phyloP scores from a whole-genome alignment of 306 rosid species.

The Quercus alba region DNA sequence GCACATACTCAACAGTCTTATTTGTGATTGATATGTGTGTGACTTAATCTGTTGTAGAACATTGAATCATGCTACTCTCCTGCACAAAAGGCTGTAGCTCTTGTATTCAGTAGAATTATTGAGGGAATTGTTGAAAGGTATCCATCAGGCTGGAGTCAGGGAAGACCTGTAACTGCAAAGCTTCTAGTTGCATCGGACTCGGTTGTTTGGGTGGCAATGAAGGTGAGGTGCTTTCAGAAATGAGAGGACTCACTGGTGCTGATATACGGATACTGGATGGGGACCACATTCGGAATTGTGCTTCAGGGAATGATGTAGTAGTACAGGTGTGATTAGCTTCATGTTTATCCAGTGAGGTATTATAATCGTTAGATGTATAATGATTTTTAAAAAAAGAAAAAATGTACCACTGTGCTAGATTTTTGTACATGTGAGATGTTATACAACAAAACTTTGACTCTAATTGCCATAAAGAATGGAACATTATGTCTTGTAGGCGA shows the following conservation, averaged over 20 bases:
- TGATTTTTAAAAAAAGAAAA: background rate
- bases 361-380: background rate
- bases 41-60: constrained; percentile 35
- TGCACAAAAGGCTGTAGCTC: constrained; percentile 60
- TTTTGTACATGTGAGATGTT: background rate
- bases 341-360: constrained; percentile 5
- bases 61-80: constrained; percentile 48
- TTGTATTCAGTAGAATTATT: constrained; percentile 52
- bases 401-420: background rate
- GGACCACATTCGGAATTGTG: constrained; percentile 28
- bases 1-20: constrained; percentile 8
- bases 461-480: background rate
- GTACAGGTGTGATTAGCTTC: constrained; percentile 42
- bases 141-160: constrained; percentile 27
- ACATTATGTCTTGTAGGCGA: background rate
- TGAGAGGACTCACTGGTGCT: constrained; percentile 47
- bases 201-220: constrained; percentile 38
- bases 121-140: constrained; percentile 47
- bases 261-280: constrained; percentile 40
- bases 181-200: constrained; percentile 42
- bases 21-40: constrained; percentile 24
- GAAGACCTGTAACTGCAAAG: constrained; percentile 43
- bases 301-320: constrained; percentile 35
- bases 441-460: background rate
- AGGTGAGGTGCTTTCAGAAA: constrained; percentile 43